phyloP scores from a whole-genome alignment of 306 rosid genomes.

The Cucumis sativus region DNA sequence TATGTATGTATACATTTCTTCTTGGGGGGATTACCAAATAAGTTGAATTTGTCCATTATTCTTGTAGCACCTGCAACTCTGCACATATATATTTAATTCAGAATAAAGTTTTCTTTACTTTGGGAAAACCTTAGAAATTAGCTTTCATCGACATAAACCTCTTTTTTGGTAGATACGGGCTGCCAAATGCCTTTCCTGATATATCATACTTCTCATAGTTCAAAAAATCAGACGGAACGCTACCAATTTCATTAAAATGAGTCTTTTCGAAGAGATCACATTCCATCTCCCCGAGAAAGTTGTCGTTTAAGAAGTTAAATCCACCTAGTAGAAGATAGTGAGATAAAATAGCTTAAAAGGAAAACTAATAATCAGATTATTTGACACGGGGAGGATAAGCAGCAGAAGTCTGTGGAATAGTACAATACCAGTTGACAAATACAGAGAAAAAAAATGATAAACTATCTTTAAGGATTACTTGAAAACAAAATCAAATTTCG shows the following conservation, averaged over 20 bases:
- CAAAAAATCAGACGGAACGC: conserved; percentile 22
- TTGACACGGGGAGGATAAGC: not conserved
- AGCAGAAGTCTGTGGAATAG: not conserved
- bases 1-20: too few species aligned
- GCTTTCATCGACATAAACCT: conserved; percentile 15
- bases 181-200: conserved; percentile 34
- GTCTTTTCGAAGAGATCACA: conserved; percentile 34
- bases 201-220: conserved; percentile 16
- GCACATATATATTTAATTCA: conserved; percentile 18
- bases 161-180: conserved; percentile 27
- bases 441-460: not conserved
- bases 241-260: conserved; percentile 24
- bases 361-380: not conserved
- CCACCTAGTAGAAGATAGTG: conserved; percentile 17
- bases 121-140: not conserved
- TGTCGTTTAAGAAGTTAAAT: conserved; percentile 27
- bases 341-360: not conserved
- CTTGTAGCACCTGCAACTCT: conserved; percentile 47
- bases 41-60: conserved; percentile 34
- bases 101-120: conserved; percentile 11
- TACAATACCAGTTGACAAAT: not conserved
- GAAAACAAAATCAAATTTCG: not conserved
- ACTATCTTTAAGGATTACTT: not conserved
- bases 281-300: conserved; percentile 33
- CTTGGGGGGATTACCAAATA: conserved; percentile 32